These are phyloP conservation scores for Croton laevigatus DNA, from an alignment of 441 rosid species.

Conservation along the genomic window DNA sequence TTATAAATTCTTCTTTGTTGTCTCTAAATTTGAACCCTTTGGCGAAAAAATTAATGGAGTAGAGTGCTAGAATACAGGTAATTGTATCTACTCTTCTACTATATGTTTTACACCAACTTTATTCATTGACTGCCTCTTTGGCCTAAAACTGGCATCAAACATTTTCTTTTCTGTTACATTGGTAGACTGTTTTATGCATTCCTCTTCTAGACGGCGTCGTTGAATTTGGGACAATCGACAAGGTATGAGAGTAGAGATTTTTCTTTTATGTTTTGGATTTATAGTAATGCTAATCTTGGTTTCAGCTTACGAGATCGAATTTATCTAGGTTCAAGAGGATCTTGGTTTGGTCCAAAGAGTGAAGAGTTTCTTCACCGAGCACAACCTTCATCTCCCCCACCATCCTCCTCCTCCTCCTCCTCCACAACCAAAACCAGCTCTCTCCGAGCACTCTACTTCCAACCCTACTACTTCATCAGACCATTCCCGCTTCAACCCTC, in stretches of 20 bases:
- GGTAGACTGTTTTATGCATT: constrained; percentile 86
- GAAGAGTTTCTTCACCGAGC: constrained; percentile 58
- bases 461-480: constrained; percentile 52
- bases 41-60: not conserved
- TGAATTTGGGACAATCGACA: constrained; percentile 74
- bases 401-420: constrained; percentile 30
- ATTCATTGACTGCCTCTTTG: not conserved
- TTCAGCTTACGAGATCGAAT: not conserved
- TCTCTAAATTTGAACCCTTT: constrained; percentile 18
- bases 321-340: constrained; percentile 55
- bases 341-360: constrained; percentile 46
- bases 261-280: too few species aligned
- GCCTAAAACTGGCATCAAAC: not conserved
- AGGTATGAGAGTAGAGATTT: constrained; percentile 32
- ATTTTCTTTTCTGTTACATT: too few species aligned
- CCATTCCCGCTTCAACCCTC: constrained; percentile 43
- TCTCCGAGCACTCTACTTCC: constrained; percentile 78
- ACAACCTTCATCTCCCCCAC: constrained; percentile 27
- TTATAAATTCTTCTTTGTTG: not conserved
- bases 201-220: constrained; percentile 87
- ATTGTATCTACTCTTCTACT: not conserved
- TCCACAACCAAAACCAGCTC: constrained; percentile 55
- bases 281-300: too few species aligned
- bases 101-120: not conserved
- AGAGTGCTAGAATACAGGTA: constrained; percentile 93